A percentile compares a stretch with the other conserved stretches of the same genome.
Evolutionary conservation across 1,284 basidiomycete genomes (phyloP).

Genomic region (Paramarasmius palmivorus): DNA sequence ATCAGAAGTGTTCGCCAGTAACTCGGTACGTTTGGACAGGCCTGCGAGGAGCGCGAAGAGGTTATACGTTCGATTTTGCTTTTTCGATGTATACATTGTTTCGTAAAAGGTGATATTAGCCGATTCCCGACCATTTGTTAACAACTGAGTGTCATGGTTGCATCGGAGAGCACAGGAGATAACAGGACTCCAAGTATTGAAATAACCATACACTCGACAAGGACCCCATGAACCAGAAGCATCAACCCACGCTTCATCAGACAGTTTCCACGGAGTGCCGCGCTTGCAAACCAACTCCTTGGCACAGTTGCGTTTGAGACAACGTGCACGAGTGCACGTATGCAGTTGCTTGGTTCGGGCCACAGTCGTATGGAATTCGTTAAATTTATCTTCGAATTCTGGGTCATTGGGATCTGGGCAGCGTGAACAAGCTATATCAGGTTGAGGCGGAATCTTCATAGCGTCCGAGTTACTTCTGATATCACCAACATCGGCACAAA

Average conservation of each 20-base stretch:
- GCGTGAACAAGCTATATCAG: no score
- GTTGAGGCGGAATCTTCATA: no score
- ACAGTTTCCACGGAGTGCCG: constrained; percentile 30
- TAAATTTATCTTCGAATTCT: no score
- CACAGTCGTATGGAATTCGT: no score
- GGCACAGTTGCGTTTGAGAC: constrained; percentile 21
- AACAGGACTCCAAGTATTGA: constrained; percentile 26
- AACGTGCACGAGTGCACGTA: constrained; percentile 25
- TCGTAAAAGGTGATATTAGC: constrained; percentile 25
- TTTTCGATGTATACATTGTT: constrained; percentile 28
- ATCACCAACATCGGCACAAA: constrained; percentile 29
- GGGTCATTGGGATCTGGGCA: no score
- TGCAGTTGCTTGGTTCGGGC: constrained; percentile 31
- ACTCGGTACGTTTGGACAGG: constrained; percentile 25
- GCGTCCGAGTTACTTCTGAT: no score
- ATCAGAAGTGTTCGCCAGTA: constrained; percentile 13
- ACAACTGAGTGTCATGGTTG: constrained; percentile 31
- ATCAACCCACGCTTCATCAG: constrained; percentile 21
- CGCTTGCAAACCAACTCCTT: constrained; percentile 31
- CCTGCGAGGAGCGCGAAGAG: constrained; percentile 32
- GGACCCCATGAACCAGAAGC: constrained; percentile 27
- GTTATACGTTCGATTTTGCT: constrained; percentile 27
- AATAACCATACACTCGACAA: constrained; percentile 17
- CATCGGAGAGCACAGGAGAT: constrained; percentile 13
- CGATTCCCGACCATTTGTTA: constrained; percentile 26